Conservation (phyloP, 768 basidiomycete genomes). For the Mycena kentingensis region DNA sequence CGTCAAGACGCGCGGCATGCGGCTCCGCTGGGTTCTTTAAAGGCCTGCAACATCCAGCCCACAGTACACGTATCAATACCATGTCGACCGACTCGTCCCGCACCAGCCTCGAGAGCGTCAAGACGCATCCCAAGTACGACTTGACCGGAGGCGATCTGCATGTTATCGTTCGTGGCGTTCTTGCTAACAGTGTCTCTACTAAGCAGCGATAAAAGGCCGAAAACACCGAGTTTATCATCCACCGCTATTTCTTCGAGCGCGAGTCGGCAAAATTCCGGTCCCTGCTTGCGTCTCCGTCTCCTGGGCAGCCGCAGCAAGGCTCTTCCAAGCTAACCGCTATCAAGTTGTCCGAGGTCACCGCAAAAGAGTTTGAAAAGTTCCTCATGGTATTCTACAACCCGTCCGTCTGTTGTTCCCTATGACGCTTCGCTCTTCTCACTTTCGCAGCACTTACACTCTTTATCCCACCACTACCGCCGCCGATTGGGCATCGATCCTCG, state of each 20-base stretch:
- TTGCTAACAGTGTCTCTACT: neutral
- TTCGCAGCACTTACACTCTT: slow-evolving; percentile 52
- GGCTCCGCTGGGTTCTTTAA: no score
- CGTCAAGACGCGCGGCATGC: no score
- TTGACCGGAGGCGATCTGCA: slow-evolving; percentile 50
- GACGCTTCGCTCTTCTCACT: neutral
- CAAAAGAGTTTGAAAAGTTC: slow-evolving; percentile 54
- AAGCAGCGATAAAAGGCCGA: slow-evolving; percentile 38
- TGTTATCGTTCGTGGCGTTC: slow-evolving; percentile 40
- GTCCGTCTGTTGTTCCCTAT: slow-evolving; percentile 37
- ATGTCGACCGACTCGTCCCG: neutral
- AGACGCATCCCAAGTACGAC: slow-evolving; percentile 44
- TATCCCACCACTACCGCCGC: slow-evolving; percentile 47
- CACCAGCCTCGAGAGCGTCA: slow-evolving; percentile 16
- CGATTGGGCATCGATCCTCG: slow-evolving; percentile 58
- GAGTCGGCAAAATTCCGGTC: slow-evolving; percentile 50
- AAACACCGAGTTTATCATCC: slow-evolving; percentile 50
- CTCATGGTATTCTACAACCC: slow-evolving; percentile 67
- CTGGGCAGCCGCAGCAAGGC: slow-evolving; percentile 32
- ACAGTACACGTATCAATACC: no score
- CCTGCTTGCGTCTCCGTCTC: slow-evolving; percentile 29
- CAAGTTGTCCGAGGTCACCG: slow-evolving; percentile 43
- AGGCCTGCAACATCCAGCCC: no score
- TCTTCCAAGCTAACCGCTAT: slow-evolving; percentile 38
- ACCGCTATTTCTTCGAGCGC: slow-evolving; percentile 54